Conservation (phyloP, 345 rosid species). For the Euphorbia pulcherrima region DNA sequence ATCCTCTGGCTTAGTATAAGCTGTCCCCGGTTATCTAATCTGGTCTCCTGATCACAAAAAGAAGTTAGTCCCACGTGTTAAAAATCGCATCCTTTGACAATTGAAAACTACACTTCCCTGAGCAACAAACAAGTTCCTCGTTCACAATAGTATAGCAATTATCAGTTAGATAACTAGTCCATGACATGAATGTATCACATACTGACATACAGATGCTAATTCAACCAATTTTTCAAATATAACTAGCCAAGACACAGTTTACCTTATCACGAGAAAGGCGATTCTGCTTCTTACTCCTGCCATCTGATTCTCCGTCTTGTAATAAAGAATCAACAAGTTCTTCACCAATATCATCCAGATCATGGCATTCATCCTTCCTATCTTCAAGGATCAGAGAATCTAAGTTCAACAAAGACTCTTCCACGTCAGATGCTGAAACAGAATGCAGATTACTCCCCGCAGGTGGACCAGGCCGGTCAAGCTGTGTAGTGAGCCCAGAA, state of each 20-base stretch:
- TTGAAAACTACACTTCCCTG: background rate
- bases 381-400: conserved; percentile 24
- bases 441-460: conserved; percentile 51
- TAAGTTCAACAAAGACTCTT: conserved; percentile 40
- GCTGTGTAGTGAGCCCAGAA: conserved; percentile 44
- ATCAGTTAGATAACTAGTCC: background rate
- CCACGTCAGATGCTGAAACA: conserved; percentile 44
- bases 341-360: conserved; percentile 47
- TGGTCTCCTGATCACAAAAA: conserved; percentile 56
- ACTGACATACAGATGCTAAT: background rate
- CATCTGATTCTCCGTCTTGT: conserved; percentile 49
- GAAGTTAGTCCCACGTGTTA: conserved; percentile 12
- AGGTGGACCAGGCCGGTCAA: conserved; percentile 61
- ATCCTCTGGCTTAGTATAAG: conserved; percentile 57
- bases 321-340: conserved; percentile 49
- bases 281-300: conserved; percentile 39
- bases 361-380: conserved; percentile 30
- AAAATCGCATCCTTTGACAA: background rate
- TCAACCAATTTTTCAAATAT: background rate
- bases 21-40: conserved; percentile 78
- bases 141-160: background rate
- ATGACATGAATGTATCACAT: conserved; percentile 1
- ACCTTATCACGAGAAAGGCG: conserved; percentile 34
- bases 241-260: background rate
- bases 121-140: conserved; percentile 1